Evolutionary conservation across 305 asterid genomes (phyloP), one percentile per base, ranked within the genome.

Genomic region (Plantago lanceolata): DNA sequence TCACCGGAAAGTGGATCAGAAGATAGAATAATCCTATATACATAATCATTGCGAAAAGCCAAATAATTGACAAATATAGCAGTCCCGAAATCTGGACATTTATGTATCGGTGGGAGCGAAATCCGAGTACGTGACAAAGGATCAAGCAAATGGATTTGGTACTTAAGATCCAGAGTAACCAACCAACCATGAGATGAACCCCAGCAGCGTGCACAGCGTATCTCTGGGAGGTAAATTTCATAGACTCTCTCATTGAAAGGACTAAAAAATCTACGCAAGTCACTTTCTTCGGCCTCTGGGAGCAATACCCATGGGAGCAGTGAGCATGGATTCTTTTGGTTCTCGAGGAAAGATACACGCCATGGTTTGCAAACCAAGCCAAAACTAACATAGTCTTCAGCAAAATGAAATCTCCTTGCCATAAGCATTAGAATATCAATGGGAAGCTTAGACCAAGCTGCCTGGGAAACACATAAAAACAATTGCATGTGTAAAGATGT

Each of bases 161-260:
- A 50, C 20, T 21, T 24, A 18, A 21, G 19, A 59, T 63, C 69
- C 16, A 63, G 45, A 31, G 68, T 44, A 19, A 67, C 50, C 65
- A 73, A 51, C 79, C 76, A 77, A 19, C 76, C 75, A 64, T 69
- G 71, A 56, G 82, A 65, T 31, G 82, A 77, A 19, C 82, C 82
- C 73, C 73, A 68, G 43, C 73, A 73, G 3, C 73, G 69, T 63
- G 56, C 67, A 43, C 71, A 69, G 2, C 15, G 58, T 51, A 63
- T 21, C 56, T 63, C 70, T n/a, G 73, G 70, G 47, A 67, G 57
- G 44, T 50, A 16, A 52, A 67, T 55, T 28, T 49, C 52, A 63
- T 49, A 67, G 55, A 49, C 51, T 59, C 50, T 73, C 19, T 60
- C 19, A 33, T 19, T 57, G 52, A 62, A 73, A 19, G 73, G 73